phyloP scores from a whole-genome alignment of 106 monocot species.

The Dendrobium nobile region DNA sequence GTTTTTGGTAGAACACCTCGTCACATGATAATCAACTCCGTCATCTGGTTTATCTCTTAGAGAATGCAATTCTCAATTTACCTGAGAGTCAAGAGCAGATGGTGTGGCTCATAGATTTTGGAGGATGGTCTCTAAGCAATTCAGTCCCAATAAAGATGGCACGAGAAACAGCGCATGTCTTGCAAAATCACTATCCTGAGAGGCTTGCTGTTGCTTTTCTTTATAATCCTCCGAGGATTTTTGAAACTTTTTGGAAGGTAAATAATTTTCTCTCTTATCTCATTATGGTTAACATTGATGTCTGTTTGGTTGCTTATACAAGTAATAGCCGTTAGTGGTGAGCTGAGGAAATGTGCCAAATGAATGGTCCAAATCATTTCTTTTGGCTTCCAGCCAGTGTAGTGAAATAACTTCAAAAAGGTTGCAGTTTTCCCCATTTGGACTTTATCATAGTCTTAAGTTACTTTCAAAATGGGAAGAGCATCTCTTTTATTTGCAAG shows the following conservation, averaged over 20 bases:
- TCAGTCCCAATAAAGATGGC: conserved; percentile 63
- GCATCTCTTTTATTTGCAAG: too few species aligned
- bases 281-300: too few species aligned
- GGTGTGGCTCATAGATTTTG: conserved; percentile 89
- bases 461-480: too few species aligned
- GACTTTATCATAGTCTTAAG: too few species aligned
- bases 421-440: too few species aligned
- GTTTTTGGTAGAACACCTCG: conserved; percentile 51
- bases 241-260: conserved; percentile 71
- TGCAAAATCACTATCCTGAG: conserved; percentile 73
- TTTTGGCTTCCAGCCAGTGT: too few species aligned
- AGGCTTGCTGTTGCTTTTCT: conserved; percentile 46
- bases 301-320: too few species aligned
- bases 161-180: conserved; percentile 45
- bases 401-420: too few species aligned
- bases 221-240: conserved; percentile 58
- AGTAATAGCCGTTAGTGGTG: too few species aligned
- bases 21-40: conserved; percentile 74
- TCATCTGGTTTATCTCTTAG: conserved; percentile 69
- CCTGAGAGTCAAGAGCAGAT: conserved; percentile 87
- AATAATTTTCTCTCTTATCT: background rate
- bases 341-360: too few species aligned
- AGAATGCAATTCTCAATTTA: conserved; percentile 68
- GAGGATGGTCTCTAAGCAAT: conserved; percentile 71
- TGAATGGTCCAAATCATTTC: too few species aligned